Conservation (phyloP, 805 yeast species). For the Zygosaccharomyces gambellarensis region DNA sequence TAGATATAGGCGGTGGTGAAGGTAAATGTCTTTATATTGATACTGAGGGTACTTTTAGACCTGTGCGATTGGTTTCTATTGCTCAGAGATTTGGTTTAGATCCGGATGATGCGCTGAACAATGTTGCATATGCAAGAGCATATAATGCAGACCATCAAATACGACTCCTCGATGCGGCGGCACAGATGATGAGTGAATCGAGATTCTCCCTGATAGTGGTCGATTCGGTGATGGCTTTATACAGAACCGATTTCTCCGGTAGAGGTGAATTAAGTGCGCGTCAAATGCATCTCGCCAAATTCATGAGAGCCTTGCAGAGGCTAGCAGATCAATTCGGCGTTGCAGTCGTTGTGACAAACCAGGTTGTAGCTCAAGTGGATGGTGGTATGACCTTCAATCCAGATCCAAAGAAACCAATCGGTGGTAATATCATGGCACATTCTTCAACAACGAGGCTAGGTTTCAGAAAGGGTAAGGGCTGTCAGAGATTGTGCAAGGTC, state of each 20-base stretch:
- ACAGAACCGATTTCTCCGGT: conserved; percentile 91
- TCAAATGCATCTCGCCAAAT: conserved; percentile 89
- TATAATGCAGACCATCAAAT: conserved; percentile 95
- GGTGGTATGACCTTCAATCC: conserved; percentile 79
- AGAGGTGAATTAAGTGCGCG: conserved; percentile 94
- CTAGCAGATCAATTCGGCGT: conserved; percentile 97
- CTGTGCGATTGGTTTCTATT: conserved; percentile 80
- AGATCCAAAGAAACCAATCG: conserved; percentile 97
- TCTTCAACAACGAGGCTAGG: conserved; percentile 90
- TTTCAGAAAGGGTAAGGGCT: conserved; percentile 86
- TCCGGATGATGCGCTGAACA: conserved; percentile 91
- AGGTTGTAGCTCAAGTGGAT: conserved; percentile 97
- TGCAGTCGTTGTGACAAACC: conserved; percentile 93
- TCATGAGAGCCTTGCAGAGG: conserved; percentile 85
- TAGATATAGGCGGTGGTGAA: conserved; percentile 98
- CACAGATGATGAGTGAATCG: conserved; percentile 93
- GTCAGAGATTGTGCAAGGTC: conserved; percentile 88
- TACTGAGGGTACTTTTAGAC: conserved; percentile 96
- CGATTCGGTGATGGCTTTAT: conserved; percentile 96
- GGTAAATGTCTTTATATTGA: conserved; percentile 95
- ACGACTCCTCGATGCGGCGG: conserved; percentile 80
- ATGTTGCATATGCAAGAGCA: conserved; percentile 96
- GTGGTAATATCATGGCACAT: conserved; percentile 97
- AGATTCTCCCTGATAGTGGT: conserved; percentile 85
- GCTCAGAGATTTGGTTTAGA: conserved; percentile 88